phyloP scores from a whole-genome alignment of 2,329 filamentous ascomycete genomes.

The Aureobasidium sp. region DNA sequence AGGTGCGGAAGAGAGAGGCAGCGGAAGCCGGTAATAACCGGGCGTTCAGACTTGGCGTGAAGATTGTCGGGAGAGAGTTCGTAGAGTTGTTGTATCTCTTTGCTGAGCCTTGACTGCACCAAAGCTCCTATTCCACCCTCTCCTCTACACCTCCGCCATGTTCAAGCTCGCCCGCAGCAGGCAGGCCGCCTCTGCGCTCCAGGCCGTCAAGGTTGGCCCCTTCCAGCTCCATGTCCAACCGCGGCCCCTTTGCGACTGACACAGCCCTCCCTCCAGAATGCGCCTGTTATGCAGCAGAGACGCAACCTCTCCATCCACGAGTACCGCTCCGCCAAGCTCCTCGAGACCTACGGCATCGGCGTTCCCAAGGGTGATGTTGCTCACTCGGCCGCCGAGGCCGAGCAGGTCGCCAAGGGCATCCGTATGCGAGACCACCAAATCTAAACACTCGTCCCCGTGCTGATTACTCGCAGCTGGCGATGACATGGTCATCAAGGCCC shows the following conservation, averaged over 20 bases:
- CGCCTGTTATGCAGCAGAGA: constrained; percentile 39
- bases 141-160: constrained; percentile 47
- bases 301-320: constrained; percentile 81
- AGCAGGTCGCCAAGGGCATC: constrained; percentile 83
- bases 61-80: constrained; percentile 9
- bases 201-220: constrained; percentile 63
- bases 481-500: constrained; percentile 99
- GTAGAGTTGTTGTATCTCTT: constrained; percentile 6
- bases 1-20: not conserved
- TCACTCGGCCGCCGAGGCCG: constrained; percentile 75
- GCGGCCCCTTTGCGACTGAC: constrained; percentile 24
- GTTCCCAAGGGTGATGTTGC: constrained; percentile 88
- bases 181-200: constrained; percentile 72
- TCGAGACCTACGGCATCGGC: constrained; percentile 86
- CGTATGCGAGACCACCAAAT: constrained; percentile 43
- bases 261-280: constrained; percentile 41
- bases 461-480: constrained; percentile 54
- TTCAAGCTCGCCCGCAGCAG: constrained; percentile 80
- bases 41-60: constrained; percentile 6
- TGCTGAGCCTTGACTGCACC: not conserved
- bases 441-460: constrained; percentile 14
- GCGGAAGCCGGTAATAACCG: not conserved
- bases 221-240: constrained; percentile 16
- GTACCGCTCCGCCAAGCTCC: constrained; percentile 89
- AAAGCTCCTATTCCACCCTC: constrained; percentile 1